Conservation (phyloP, 805 yeast species). For the Pichia cephalocereana region DNA sequence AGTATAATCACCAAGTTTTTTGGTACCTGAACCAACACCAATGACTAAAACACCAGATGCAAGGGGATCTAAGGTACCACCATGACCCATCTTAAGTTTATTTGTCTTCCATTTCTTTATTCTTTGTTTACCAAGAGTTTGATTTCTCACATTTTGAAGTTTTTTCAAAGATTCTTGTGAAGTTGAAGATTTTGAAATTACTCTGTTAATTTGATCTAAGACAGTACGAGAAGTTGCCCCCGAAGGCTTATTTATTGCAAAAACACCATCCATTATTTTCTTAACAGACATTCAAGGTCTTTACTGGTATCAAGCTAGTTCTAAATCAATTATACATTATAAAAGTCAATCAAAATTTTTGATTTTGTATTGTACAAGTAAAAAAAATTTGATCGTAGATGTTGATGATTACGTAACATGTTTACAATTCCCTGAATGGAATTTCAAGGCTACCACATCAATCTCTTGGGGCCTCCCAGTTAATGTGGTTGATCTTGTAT, state of each 20-base stretch:
- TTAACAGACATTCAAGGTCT: not conserved
- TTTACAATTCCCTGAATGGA: too few relatives aligned
- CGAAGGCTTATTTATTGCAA: slow-evolving; percentile 84
- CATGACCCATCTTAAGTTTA: slow-evolving; percentile 79
- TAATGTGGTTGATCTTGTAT: too few relatives aligned
- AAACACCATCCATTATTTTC: slow-evolving; percentile 71
- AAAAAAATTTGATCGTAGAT: too few relatives aligned
- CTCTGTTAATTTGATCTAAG: slow-evolving; percentile 52
- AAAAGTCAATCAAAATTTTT: too few relatives aligned
- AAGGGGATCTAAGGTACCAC: slow-evolving; percentile 92
- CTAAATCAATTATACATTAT: too few relatives aligned
- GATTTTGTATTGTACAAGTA: too few relatives aligned
- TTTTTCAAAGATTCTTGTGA: slow-evolving; percentile 47
- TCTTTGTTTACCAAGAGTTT: slow-evolving; percentile 37
- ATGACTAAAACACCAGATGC: slow-evolving; percentile 92
- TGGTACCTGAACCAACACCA: slow-evolving; percentile 92
- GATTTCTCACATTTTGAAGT: slow-evolving; percentile 38
- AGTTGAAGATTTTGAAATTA: slow-evolving; percentile 50
- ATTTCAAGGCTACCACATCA: too few relatives aligned
- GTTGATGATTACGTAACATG: too few relatives aligned
- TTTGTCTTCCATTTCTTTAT: slow-evolving; percentile 38
- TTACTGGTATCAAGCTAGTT: too few relatives aligned
- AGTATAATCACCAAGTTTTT: slow-evolving; percentile 60
- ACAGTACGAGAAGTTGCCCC: slow-evolving; percentile 77
- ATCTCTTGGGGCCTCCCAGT: too few relatives aligned